Evolutionary conservation across 176 grass and related monocot genomes (phyloP).

Genomic region (maize (Zea mays)): DNA sequence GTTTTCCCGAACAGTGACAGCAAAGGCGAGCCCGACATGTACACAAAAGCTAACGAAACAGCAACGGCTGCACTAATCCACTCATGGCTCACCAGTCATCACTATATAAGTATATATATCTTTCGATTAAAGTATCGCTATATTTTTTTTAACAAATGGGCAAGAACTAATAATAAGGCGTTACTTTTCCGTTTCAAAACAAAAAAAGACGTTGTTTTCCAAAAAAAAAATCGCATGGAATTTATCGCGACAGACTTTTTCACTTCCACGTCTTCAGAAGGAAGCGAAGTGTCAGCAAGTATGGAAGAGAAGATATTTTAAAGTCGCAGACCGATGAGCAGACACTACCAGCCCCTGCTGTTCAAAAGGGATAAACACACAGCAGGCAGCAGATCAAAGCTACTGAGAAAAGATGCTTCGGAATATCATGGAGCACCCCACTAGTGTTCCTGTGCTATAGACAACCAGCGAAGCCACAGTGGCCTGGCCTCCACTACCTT

Average conservation of each 20-base stretch:
- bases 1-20: conserved; percentile 5
- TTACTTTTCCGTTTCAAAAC: not conserved
- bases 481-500: conserved; percentile 21
- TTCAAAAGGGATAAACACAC: not conserved
- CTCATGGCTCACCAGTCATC: no score
- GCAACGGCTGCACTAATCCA: conserved; percentile 13
- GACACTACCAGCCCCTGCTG: no score
- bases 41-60: conserved; percentile 23
- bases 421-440: conserved; percentile 25
- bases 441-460: conserved; percentile 8
- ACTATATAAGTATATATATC: not conserved
- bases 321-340: not conserved
- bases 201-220: not conserved
- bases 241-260: not conserved
- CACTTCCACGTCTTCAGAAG: conserved; percentile 15
- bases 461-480: conserved; percentile 33
- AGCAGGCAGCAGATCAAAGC: conserved; percentile 25
- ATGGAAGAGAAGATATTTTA: not conserved
- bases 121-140: not conserved
- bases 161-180: not conserved
- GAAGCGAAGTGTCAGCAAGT: conserved; percentile 32
- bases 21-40: conserved; percentile 27
- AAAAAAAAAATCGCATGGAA: not conserved
- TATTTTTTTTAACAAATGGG: not conserved
- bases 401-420: conserved; percentile 34